Evolutionary conservation across 768 basidiomycete genomes (phyloP).

Genomic region (Dioszegia crocea): DNA sequence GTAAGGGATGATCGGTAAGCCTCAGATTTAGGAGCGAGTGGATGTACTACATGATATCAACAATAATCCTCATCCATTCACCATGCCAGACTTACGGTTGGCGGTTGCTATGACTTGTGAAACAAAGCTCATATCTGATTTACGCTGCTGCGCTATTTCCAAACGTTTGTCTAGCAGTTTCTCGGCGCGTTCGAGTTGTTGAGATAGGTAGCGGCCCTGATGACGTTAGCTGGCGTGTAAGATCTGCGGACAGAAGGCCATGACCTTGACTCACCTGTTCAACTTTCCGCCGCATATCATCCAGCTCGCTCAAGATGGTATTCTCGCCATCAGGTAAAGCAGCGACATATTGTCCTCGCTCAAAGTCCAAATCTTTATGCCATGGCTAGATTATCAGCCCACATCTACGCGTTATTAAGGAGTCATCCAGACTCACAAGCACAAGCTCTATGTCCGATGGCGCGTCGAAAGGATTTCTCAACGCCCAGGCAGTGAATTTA

Average conservation of each 20-base stretch:
- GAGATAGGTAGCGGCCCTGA: constrained; percentile 66
- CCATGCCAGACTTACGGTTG: constrained; percentile 28
- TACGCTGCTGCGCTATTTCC: constrained; percentile 49
- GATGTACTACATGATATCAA: constrained; percentile 24
- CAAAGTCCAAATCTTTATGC: constrained; percentile 68
- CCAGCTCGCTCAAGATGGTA: constrained; percentile 63
- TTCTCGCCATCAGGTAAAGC: constrained; percentile 52
- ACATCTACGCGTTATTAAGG: not conserved
- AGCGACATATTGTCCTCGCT: constrained; percentile 53
- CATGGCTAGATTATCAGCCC: constrained; percentile 36
- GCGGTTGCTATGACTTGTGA: constrained; percentile 28
- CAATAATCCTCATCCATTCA: not conserved
- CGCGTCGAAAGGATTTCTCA: constrained; percentile 80
- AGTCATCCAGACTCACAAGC: too few relatives aligned
- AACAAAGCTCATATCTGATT: constrained; percentile 43
- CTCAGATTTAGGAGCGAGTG: constrained; percentile 20
- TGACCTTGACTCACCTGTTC: constrained; percentile 59
- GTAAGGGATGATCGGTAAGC: constrained; percentile 43
- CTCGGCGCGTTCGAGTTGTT: constrained; percentile 58
- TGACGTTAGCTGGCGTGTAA: constrained; percentile 6
- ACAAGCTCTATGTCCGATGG: constrained; percentile 36
- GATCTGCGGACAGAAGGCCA: not conserved
- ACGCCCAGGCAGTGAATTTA: constrained; percentile 82
- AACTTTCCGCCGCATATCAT: constrained; percentile 62
- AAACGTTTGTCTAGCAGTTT: constrained; percentile 55